Conservation (phyloP, 495 filamentous ascomycete species). For the Parmelia sp. region DNA sequence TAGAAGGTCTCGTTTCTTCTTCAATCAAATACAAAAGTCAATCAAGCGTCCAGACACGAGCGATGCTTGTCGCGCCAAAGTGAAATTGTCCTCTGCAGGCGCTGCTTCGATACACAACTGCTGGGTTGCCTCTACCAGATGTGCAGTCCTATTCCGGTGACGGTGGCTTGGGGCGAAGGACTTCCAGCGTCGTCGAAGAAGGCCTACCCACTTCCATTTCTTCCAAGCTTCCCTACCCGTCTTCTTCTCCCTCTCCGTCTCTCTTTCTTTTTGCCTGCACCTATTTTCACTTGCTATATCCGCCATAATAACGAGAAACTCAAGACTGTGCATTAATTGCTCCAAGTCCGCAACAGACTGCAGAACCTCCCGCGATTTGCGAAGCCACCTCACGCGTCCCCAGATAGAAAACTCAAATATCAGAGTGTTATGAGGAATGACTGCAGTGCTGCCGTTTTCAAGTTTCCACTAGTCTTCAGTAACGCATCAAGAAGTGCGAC, state of each 20-base stretch:
- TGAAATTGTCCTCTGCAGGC: background rate
- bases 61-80: background rate
- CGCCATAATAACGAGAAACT: too few relatives aligned
- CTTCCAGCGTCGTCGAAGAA: background rate
- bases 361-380: background rate
- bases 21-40: background rate
- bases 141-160: too few relatives aligned
- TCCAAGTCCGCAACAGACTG: background rate
- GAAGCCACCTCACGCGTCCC: background rate
- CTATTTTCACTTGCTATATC: too few relatives aligned
- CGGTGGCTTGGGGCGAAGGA: background rate
- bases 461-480: background rate
- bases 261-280: too few relatives aligned
- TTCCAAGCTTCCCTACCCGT: background rate
- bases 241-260: background rate
- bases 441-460: background rate
- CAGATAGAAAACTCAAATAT: background rate
- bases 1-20: background rate
- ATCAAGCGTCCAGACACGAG: background rate
- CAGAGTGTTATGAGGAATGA: background rate
- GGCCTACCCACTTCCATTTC: background rate
- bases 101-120: background rate
- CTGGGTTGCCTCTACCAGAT: background rate
- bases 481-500: background rate
- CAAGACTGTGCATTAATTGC: background rate